phyloP scores from a whole-genome alignment of 371 early-diverging fungal genomes.

The Rhizopus stolonifer region DNA sequence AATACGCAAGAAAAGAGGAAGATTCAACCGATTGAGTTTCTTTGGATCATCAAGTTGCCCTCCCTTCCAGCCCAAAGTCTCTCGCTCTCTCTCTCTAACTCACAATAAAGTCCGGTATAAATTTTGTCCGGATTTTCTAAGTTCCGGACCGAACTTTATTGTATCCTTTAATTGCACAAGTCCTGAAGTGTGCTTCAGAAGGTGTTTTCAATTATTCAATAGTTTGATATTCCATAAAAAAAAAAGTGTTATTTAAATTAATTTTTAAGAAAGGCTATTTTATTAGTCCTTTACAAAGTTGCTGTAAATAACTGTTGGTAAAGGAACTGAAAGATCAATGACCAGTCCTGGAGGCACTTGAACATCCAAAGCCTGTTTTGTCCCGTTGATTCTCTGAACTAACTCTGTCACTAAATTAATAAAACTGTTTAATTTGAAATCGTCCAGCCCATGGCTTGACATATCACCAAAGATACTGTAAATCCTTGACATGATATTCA shows the following conservation, averaged over 20 bases:
- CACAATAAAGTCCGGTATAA: no score
- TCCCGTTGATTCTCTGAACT: neutral
- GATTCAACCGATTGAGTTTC: neutral
- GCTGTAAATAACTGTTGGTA: conserved; percentile 11
- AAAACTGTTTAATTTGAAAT: conserved; percentile 1
- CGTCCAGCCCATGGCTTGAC: neutral
- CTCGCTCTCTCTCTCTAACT: neutral
- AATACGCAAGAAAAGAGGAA: conserved; percentile 1
- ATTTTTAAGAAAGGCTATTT: no score
- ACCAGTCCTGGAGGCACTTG: neutral
- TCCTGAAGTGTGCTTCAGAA: no score
- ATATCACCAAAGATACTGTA: neutral
- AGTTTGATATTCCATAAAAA: no score
- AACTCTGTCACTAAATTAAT: neutral
- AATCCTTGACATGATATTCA: neutral
- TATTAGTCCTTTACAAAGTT: neutral
- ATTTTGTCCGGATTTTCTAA: no score
- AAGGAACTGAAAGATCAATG: neutral
- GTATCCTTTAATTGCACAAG: no score
- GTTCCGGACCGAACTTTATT: no score
- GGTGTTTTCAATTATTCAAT: no score
- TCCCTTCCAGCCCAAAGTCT: neutral
- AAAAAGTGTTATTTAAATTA: no score
- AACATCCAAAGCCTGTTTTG: neutral
- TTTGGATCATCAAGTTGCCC: neutral